Evolutionary conservation across 1,139 yeast genomes (phyloP).

Genomic region (Arxiozyma heterogenica): DNA sequence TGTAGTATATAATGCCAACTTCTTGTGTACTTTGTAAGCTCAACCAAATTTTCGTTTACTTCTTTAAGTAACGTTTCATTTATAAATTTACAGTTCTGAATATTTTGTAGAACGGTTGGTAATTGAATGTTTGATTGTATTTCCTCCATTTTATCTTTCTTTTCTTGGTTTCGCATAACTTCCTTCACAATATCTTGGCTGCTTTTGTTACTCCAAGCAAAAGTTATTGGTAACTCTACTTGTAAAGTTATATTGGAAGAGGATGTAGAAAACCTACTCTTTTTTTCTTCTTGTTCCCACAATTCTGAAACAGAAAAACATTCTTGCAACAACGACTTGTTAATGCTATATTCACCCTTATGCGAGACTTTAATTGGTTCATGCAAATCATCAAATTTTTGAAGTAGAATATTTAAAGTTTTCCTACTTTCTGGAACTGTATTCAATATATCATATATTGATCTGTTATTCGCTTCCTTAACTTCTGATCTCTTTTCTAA

Average conservation of each 20-base stretch:
- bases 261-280: constrained; percentile 7
- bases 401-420: constrained; percentile 15
- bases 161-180: background rate
- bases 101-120: background rate
- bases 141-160: background rate
- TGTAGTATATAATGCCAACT: constrained; percentile 6
- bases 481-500: background rate
- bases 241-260: constrained; percentile 11
- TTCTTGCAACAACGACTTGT: background rate
- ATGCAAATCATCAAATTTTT: background rate
- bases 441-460: constrained; percentile 20
- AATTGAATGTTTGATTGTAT: background rate
- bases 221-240: constrained; percentile 19
- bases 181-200: background rate
- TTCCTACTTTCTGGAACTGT: constrained; percentile 18
- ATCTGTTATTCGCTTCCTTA: background rate
- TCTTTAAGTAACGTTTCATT: background rate
- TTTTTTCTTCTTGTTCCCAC: constrained; percentile 22
- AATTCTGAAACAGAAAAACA: constrained; percentile 3
- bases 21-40: background rate
- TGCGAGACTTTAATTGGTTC: no score
- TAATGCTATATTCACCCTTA: background rate
- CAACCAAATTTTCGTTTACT: background rate
- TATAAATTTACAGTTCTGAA: background rate
- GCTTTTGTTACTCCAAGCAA: constrained; percentile 21